These are phyloP conservation scores for Sistotremastrum suecicum DNA, from an alignment of 768 basidiomycete genomes.

Conservation along the genomic window DNA sequence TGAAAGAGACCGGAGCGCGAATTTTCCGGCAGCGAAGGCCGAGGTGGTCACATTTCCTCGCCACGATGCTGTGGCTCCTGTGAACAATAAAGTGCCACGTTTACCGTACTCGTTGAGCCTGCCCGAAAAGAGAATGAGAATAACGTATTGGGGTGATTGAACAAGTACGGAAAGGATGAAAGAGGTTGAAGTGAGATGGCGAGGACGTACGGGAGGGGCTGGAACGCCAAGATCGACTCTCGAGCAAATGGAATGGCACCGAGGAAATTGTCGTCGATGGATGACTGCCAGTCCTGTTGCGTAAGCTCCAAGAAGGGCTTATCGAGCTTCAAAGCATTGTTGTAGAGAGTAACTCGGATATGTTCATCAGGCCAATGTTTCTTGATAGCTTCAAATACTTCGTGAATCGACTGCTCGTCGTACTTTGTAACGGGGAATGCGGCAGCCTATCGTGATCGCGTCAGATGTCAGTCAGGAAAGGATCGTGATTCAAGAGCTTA, in stretches of 20 bases:
- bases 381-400: slow-evolving; percentile 20
- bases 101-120: slow-evolving; percentile 17
- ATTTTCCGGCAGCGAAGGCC: slow-evolving; percentile 28
- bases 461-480: background rate
- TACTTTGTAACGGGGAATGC: slow-evolving; percentile 42
- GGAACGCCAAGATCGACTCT: slow-evolving; percentile 44
- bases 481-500: slow-evolving; percentile 12
- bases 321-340: slow-evolving; percentile 41
- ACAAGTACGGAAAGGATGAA: too few species aligned
- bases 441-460: slow-evolving; percentile 27
- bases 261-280: slow-evolving; percentile 37
- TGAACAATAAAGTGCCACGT: slow-evolving; percentile 29
- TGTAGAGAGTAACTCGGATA: slow-evolving; percentile 52
- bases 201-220: slow-evolving; percentile 9
- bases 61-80: slow-evolving; percentile 27
- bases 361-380: slow-evolving; percentile 27
- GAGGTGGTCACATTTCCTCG: slow-evolving; percentile 25
- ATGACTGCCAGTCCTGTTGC: slow-evolving; percentile 37
- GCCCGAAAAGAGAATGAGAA: too few species aligned
- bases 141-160: too few species aligned
- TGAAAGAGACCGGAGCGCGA: slow-evolving; percentile 22
- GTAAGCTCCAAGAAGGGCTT: slow-evolving; percentile 56
- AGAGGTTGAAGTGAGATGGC: too few species aligned
- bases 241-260: slow-evolving; percentile 52
- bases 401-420: slow-evolving; percentile 18